Evolutionary conservation across 2,329 filamentous ascomycete species (phyloP).

Genomic region (Fusarium sp.): DNA sequence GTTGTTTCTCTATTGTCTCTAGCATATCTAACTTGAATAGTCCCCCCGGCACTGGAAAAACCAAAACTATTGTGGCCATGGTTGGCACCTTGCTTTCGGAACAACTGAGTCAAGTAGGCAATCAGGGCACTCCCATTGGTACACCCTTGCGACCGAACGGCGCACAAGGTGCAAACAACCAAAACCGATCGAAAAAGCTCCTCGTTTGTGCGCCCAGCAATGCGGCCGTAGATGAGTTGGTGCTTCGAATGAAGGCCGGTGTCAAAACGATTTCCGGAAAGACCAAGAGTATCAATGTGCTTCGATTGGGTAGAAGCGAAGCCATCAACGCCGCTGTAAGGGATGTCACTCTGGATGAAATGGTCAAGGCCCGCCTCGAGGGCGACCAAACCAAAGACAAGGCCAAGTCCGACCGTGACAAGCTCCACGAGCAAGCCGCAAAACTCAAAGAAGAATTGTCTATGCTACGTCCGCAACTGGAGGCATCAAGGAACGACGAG

Average conservation of each 20-base stretch:
- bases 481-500: conserved; percentile 71
- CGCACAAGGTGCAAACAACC: conserved; percentile 41
- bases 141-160: conserved; percentile 50
- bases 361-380: conserved; percentile 82
- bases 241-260: conserved; percentile 90
- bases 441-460: conserved; percentile 82
- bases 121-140: conserved; percentile 52
- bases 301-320: conserved; percentile 91
- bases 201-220: conserved; percentile 99
- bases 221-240: conserved; percentile 95
- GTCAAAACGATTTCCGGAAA: conserved; percentile 82
- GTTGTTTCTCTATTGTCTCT: conserved; percentile 35
- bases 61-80: conserved; percentile 97
- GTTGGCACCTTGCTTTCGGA: conserved; percentile 80
- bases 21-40: conserved; percentile 60
- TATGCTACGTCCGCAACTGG: conserved; percentile 77
- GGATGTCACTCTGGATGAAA: conserved; percentile 92
- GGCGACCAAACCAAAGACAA: conserved; percentile 70
- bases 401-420: conserved; percentile 68
- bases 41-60: conserved; percentile 96
- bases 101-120: conserved; percentile 53
- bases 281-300: conserved; percentile 82
- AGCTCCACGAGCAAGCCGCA: conserved; percentile 72
- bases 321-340: conserved; percentile 90
- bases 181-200: conserved; percentile 77